Conservation (phyloP, 2,329 filamentous ascomycete species). For the Chalara sp. region DNA sequence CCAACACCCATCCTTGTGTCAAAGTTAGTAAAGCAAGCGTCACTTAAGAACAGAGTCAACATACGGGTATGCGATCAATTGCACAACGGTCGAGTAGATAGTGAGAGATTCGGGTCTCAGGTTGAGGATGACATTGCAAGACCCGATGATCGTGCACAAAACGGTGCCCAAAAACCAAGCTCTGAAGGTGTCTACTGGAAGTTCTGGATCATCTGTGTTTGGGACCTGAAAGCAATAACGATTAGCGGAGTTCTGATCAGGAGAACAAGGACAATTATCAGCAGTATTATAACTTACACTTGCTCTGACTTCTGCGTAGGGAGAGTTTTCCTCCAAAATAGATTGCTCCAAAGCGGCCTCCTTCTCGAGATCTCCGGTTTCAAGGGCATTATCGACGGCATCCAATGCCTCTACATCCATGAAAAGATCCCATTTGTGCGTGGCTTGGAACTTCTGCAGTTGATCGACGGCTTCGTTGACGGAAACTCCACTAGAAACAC, state of each 20-base stretch:
- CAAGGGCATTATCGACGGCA: slow-evolving; percentile 4
- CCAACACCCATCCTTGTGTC: background rate
- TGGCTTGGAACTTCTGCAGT: background rate
- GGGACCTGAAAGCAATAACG: slow-evolving; percentile 4
- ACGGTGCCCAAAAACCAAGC: slow-evolving; percentile 47
- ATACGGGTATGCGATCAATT: slow-evolving; percentile 31
- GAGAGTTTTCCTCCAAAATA: slow-evolving; percentile 8
- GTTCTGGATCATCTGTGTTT: slow-evolving; percentile 2
- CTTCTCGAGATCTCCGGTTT: slow-evolving; percentile 6
- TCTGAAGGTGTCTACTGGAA: slow-evolving; percentile 57
- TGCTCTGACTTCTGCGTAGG: slow-evolving; percentile 8
- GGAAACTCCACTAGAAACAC: background rate
- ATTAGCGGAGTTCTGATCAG: background rate
- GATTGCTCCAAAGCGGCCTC: slow-evolving; percentile 7
- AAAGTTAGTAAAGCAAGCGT: too few relatives aligned
- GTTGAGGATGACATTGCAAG: slow-evolving; percentile 24
- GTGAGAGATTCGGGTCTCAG: slow-evolving; percentile 21
- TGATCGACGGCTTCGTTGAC: background rate
- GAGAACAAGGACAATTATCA: background rate
- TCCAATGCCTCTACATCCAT: slow-evolving; percentile 4
- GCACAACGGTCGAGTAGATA: slow-evolving; percentile 35
- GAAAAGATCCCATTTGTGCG: slow-evolving; percentile 6
- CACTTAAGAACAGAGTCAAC: background rate
- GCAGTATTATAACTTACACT: background rate
- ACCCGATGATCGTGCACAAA: slow-evolving; percentile 13